Conservation (phyloP, 768 basidiomycete genomes). For the Hygrophorus russula region DNA sequence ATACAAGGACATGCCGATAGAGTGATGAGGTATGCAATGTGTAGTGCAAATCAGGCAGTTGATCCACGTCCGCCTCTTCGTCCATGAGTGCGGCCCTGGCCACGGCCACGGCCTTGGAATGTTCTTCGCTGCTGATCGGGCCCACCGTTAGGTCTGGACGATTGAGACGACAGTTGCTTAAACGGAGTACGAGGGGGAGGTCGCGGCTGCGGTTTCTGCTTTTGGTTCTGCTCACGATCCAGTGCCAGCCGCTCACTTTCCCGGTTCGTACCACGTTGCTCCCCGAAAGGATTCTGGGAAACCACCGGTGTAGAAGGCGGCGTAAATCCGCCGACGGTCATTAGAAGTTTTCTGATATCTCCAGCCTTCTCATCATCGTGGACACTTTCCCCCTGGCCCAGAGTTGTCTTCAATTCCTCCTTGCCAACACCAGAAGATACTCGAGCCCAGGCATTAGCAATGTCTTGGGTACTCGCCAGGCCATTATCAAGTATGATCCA, state of each 20-base stretch:
- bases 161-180: not conserved
- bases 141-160: constrained; percentile 1
- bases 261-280: not conserved
- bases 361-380: constrained; percentile 25
- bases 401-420: constrained; percentile 13
- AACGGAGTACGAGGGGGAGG: constrained; percentile 7
- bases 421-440: constrained; percentile 26
- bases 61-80: constrained; percentile 11
- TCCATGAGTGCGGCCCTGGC: constrained; percentile 25
- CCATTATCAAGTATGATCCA: constrained; percentile 51
- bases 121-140: constrained; percentile 7
- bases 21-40: not conserved
- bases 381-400: constrained; percentile 11
- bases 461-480: constrained; percentile 38
- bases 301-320: constrained; percentile 25
- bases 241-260: constrained; percentile 4
- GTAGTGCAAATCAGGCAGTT: constrained; percentile 7
- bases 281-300: not conserved
- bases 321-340: constrained; percentile 38
- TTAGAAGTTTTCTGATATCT: constrained; percentile 43
- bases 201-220: constrained; percentile 3
- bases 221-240: constrained; percentile 4
- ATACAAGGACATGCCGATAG: not conserved
- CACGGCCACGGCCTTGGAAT: constrained; percentile 20
- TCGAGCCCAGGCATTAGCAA: constrained; percentile 39